A percentile compares a stretch with the other conserved stretches of the same genome.
Conservation (phyloP, 2,329 filamentous ascomycete species). For the Aureobasidium melanogenum region DNA sequence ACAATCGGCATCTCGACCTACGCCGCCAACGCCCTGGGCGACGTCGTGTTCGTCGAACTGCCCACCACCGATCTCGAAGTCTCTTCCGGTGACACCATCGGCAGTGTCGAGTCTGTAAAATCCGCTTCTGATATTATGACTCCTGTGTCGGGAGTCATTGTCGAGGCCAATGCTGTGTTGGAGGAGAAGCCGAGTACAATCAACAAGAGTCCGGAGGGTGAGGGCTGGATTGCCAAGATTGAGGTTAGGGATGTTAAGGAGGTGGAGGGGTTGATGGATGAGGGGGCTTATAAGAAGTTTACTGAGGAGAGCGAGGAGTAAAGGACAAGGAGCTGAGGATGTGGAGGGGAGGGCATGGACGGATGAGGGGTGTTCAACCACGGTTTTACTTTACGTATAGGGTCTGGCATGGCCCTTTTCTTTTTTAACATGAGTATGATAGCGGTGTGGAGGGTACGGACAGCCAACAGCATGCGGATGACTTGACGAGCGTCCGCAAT, state of each 20-base stretch:
- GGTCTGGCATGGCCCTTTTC: neutral
- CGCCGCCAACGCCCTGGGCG: constrained; percentile 84
- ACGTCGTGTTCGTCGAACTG: constrained; percentile 96
- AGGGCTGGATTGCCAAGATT: constrained; percentile 91
- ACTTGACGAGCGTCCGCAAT: neutral
- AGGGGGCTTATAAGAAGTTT: constrained; percentile 68
- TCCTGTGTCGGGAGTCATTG: constrained; percentile 69
- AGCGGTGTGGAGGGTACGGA: neutral
- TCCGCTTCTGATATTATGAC: constrained; percentile 95
- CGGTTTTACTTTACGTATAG: neutral
- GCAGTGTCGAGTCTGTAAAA: constrained; percentile 96
- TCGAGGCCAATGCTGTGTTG: constrained; percentile 62
- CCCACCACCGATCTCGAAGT: constrained; percentile 63
- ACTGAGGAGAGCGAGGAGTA: constrained; percentile 40
- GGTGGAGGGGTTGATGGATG: constrained; percentile 68
- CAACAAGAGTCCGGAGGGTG: constrained; percentile 82
- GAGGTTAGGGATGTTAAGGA: constrained; percentile 62
- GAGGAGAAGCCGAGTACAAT: constrained; percentile 80
- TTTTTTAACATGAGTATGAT: neutral
- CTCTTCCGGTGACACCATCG: constrained; percentile 70
- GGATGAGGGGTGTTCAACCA: neutral
- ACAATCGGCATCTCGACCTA: constrained; percentile 81
- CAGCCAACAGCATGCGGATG: neutral
- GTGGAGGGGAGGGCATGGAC: neutral
- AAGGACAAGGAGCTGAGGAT: neutral